Percentiles rank a stretch among this genome's conserved stretches.
Evolutionary conservation across 169 alveolate genomes (phyloP).

Genomic region (Amoebophrya sp.): DNA sequence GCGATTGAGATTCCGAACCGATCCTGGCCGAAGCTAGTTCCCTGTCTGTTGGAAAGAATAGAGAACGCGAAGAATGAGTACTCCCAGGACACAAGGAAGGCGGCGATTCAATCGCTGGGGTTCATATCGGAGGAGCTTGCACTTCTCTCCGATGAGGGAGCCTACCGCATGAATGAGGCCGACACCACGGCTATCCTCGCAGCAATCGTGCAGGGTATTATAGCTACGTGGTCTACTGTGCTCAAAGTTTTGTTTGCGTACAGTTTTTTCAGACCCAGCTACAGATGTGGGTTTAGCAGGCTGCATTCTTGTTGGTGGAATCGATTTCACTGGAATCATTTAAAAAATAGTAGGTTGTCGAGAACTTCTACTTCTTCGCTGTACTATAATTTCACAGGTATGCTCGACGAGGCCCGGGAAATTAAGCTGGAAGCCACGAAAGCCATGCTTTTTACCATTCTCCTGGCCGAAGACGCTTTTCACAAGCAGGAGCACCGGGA

Average conservation of each 20-base stretch:
- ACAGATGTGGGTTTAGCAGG: too few species aligned
- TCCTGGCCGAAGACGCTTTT: background rate
- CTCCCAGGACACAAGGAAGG: background rate
- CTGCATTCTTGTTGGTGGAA: too few species aligned
- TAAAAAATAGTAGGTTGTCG: too few species aligned
- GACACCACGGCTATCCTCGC: background rate
- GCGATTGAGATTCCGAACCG: background rate
- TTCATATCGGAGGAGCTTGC: background rate
- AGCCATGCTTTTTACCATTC: background rate
- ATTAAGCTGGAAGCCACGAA: background rate
- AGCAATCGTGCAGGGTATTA: conserved; percentile 6
- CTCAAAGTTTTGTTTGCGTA: too few species aligned
- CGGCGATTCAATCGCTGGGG: background rate
- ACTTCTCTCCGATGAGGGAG: background rate
- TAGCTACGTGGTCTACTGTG: too few species aligned
- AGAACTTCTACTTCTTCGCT: too few species aligned
- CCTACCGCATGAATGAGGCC: background rate
- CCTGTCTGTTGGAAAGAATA: background rate
- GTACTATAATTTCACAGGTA: background rate
- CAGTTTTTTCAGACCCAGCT: too few species aligned
- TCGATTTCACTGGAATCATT: too few species aligned
- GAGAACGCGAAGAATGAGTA: background rate
- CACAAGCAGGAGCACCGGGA: background rate
- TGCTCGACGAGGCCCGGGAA: background rate
- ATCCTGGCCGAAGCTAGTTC: background rate